phyloP scores from a whole-genome alignment of 768 basidiomycete species.

The Trametes cinnabarina region DNA sequence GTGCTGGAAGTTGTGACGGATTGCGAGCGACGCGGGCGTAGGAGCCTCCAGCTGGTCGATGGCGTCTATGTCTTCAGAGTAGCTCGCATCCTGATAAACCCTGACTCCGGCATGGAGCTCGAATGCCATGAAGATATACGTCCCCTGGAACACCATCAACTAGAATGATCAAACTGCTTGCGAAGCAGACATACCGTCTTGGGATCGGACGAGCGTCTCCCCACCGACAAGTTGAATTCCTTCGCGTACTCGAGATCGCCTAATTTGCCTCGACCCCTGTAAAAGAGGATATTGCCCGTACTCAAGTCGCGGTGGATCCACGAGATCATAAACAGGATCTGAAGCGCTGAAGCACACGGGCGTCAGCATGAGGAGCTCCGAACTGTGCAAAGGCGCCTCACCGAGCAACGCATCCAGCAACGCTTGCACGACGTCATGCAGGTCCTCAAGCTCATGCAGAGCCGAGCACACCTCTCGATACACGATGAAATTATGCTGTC shows the following conservation, averaged over 20 bases:
- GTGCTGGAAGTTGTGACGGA: slow-evolving; percentile 4
- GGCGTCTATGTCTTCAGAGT: not conserved
- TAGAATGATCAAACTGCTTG: not conserved
- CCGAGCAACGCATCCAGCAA: not conserved
- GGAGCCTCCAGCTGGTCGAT: not conserved
- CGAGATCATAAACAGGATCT: not conserved
- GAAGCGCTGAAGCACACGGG: not conserved
- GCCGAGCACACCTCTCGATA: slow-evolving; percentile 4
- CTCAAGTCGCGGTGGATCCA: slow-evolving; percentile 6
- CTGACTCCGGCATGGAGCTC: not conserved
- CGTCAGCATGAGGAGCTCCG: not conserved
- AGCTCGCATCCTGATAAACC: not conserved
- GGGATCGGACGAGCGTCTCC: not conserved
- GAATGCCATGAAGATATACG: not conserved
- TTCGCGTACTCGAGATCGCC: slow-evolving; percentile 6
- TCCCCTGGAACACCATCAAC: not conserved
- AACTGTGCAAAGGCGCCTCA: not conserved
- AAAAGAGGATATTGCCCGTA: slow-evolving; percentile 1
- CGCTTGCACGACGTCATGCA: not conserved
- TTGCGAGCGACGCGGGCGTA: not conserved
- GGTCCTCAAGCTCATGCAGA: slow-evolving; percentile 1
- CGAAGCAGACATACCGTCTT: not conserved
- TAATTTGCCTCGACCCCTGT: not conserved
- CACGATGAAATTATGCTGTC: slow-evolving; percentile 3
- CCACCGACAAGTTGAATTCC: not conserved